These are phyloP conservation scores for Didymella exigua DNA, from an alignment of 2,329 filamentous ascomycete species.

Conservation along the genomic window DNA sequence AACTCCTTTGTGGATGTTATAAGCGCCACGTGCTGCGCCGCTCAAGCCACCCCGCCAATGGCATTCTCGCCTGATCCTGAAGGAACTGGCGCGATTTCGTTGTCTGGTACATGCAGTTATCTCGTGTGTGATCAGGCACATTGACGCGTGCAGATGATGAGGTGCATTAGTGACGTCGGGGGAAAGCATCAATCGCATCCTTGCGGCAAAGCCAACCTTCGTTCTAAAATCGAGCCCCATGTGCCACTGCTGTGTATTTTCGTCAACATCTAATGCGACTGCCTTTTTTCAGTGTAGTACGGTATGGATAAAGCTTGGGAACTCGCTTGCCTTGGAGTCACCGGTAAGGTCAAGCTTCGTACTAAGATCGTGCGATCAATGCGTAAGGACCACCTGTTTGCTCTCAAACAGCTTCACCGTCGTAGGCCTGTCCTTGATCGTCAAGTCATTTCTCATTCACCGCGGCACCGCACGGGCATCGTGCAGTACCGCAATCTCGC, in stretches of 20 bases:
- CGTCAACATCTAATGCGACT: background rate
- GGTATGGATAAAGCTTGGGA: background rate
- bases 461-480: background rate
- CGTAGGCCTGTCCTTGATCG: background rate
- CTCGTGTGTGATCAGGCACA: background rate
- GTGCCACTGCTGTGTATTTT: background rate
- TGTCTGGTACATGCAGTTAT: background rate
- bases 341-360: background rate
- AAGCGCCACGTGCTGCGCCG: slow-evolving; percentile 5
- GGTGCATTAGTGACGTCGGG: background rate
- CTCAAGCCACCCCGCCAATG: slow-evolving; percentile 1
- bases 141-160: background rate
- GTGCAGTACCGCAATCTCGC: background rate
- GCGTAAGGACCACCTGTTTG: background rate
- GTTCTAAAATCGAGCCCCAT: background rate
- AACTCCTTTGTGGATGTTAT: background rate
- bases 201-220: background rate
- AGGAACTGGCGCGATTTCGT: slow-evolving; percentile 6
- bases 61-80: background rate
- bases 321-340: background rate
- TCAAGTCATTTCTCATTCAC: background rate
- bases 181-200: background rate
- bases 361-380: background rate
- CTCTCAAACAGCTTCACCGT: background rate
- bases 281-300: background rate